Percentiles rank a stretch among this genome's conserved stretches.
Conservation (phyloP, 2,329 filamentous ascomycete genomes). For the Microcyclosporella mali region DNA sequence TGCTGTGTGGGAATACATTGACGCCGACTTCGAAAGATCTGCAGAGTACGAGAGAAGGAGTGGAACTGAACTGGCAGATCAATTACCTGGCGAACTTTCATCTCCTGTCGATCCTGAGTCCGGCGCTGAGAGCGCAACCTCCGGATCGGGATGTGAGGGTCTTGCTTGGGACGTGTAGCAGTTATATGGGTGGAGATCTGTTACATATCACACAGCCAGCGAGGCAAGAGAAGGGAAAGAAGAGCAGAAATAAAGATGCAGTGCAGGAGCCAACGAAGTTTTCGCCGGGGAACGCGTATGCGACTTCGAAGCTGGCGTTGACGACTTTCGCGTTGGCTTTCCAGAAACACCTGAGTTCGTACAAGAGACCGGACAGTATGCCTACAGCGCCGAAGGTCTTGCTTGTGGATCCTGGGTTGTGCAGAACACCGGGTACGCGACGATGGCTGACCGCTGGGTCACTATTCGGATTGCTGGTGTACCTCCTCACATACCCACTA, state of each 20-base stretch:
- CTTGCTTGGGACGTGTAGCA: conserved; percentile 77
- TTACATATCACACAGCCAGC: conserved; percentile 46
- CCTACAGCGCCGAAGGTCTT: conserved; percentile 79
- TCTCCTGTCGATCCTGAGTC: conserved; percentile 81
- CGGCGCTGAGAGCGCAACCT: conserved; percentile 83
- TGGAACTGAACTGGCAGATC: conserved; percentile 87
- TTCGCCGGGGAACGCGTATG: conserved; percentile 42
- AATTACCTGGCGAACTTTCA: conserved; percentile 97
- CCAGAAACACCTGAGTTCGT: conserved; percentile 83
- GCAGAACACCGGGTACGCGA: conserved; percentile 78
- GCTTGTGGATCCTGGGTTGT: conserved; percentile 78
- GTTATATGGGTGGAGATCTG: conserved; percentile 73
- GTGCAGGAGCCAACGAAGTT: conserved; percentile 32
- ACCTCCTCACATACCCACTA: conserved; percentile 69
- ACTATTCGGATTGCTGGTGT: conserved; percentile 69
- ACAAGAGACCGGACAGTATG: conserved; percentile 74
- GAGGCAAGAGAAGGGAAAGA: conserved; percentile 27
- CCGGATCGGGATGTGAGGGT: conserved; percentile 89
- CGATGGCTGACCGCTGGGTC: conserved; percentile 82
- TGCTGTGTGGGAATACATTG: conserved; percentile 76
- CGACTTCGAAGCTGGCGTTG: conserved; percentile 60
- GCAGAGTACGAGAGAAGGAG: conserved; percentile 60
- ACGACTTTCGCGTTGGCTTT: conserved; percentile 86
- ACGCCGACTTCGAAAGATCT: conserved; percentile 58
- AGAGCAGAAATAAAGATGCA: conserved; percentile 53